Percentiles rank a stretch among this genome's conserved stretches.
phyloP scores from a whole-genome alignment of 2,329 filamentous ascomycete species.

The Phialophora chinensis region DNA sequence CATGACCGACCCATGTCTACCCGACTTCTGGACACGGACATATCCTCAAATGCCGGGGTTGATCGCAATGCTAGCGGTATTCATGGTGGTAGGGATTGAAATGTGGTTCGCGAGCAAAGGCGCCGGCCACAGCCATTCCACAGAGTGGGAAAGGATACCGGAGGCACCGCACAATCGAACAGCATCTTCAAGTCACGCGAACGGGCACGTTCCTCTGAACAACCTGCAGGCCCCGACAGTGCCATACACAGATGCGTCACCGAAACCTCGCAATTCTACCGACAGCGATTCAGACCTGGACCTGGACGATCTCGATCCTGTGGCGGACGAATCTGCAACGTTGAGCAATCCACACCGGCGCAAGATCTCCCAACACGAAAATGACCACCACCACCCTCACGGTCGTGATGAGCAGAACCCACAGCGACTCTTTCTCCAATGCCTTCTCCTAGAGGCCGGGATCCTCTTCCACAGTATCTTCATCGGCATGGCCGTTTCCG shows the following conservation, averaged over 20 bases:
- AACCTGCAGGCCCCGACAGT: constrained; percentile 25
- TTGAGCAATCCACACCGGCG: constrained; percentile 41
- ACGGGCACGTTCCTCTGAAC: constrained; percentile 32
- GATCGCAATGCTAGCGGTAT: constrained; percentile 54
- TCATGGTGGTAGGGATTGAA: constrained; percentile 59
- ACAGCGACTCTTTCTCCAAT: constrained; percentile 74
- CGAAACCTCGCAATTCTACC: constrained; percentile 27
- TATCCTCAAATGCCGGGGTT: constrained; percentile 57
- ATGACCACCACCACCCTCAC: constrained; percentile 20
- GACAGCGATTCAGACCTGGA: constrained; percentile 62
- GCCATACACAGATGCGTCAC: constrained; percentile 27
- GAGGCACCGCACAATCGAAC: constrained; percentile 16
- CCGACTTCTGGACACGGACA: constrained; percentile 52
- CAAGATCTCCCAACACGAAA: constrained; percentile 33
- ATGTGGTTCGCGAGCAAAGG: constrained; percentile 72
- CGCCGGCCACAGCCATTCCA: constrained; percentile 63
- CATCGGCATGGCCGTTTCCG: constrained; percentile 84
- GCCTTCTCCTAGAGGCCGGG: constrained; percentile 78
- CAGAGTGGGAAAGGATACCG: constrained; percentile 55
- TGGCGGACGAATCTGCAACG: constrained; percentile 50
- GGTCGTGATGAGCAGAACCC: constrained; percentile 56
- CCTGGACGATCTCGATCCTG: constrained; percentile 40
- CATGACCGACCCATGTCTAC: constrained; percentile 68
- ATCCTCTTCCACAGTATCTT: constrained; percentile 87
- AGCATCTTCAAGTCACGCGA: constrained; percentile 16